A percentile compares a stretch with the other conserved stretches of the same genome.
These are phyloP conservation scores for Drechslerella dactyloides DNA, from an alignment of 2,329 filamentous ascomycete genomes.

Conservation along the genomic window DNA sequence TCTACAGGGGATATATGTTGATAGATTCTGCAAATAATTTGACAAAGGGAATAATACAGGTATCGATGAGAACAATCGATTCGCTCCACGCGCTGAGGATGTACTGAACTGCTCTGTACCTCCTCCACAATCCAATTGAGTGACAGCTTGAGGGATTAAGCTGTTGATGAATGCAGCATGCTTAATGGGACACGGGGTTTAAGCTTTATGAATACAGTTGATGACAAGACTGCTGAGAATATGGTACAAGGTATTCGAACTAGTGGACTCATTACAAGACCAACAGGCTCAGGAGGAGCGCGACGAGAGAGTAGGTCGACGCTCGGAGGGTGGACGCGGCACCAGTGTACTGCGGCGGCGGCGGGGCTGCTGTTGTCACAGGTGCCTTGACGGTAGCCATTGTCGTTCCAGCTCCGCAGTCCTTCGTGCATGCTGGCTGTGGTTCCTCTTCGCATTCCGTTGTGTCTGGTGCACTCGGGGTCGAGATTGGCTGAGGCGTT, in stretches of 20 bases:
- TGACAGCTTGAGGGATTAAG: constrained; percentile 6
- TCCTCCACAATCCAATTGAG: not conserved
- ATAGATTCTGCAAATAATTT: constrained; percentile 25
- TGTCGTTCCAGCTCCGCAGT: constrained; percentile 30
- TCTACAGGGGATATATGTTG: constrained; percentile 30
- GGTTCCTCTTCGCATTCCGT: constrained; percentile 31
- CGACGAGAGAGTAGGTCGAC: constrained; percentile 32
- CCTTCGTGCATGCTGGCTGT: constrained; percentile 20
- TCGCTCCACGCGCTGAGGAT: constrained; percentile 4
- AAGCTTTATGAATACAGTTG: constrained; percentile 4
- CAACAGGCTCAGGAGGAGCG: constrained; percentile 21
- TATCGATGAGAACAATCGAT: constrained; percentile 25
- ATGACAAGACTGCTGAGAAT: constrained; percentile 15
- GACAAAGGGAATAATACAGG: constrained; percentile 19
- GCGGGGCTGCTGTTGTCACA: constrained; percentile 8
- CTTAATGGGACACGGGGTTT: no score
- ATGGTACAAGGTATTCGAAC: constrained; percentile 28
- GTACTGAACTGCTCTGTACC: not conserved
- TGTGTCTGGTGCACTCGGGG: not conserved
- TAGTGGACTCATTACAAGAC: constrained; percentile 27
- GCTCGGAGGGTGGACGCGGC: constrained; percentile 34
- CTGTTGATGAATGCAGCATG: no score
- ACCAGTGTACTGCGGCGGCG: constrained; percentile 27
- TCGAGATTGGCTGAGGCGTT: constrained; percentile 13
- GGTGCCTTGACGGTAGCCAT: constrained; percentile 25